Evolutionary conservation across 2,329 filamentous ascomycete species (phyloP), one percentile per base, ranked within the genome.

Genomic region (Trichoderma simmonsii): DNA sequence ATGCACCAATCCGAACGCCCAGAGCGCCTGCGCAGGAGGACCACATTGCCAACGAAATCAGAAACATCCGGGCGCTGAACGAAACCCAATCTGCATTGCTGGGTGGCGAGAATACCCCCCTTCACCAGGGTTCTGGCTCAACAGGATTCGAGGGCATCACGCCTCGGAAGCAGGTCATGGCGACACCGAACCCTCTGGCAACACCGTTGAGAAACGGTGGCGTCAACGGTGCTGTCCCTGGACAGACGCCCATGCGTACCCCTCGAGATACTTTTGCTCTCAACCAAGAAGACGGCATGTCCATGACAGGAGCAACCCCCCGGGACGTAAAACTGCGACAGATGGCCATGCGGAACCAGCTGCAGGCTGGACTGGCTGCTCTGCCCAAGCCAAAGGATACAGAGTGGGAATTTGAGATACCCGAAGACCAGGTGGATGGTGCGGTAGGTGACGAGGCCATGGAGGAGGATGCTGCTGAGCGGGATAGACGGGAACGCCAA

Each of bases 111-210:
- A 98, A 98, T 77, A 95, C 94, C 0, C 93, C 94, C 57, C 86
- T 99, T 12, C 89, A 94, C 72, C 93, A 97, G 78, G 94, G 94
- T 6, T 84, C 87, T 59, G 90, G 89, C 4, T 97, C 95, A 12
- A 97, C 95, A 7, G 95, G 95, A 0, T 97, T 98, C 77, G 93
- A 96, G 76, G 92, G 94, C 51, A 92, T 92, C 56, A 89, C 93
- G 1, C 94, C 95, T 48, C 89, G 93, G 71, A 92, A 90, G 77
- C 92, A 97, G 73, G 87, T 90, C 39, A 89, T 95, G 71, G 88
- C 94, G n/a, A 99, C 96, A 0, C 96, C 96, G 0, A 99, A 99
- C 79, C 96, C 96, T 0, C 87, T 99, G 85, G 95, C 96, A 0
- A 99, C 96, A 0, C 96, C 96, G 1, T 87, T 97, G 75, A 88